Percentiles rank a stretch among this genome's conserved stretches.
phyloP scores from a whole-genome alignment of 2,329 filamentous ascomycete species.

The Fusarium sp. region DNA sequence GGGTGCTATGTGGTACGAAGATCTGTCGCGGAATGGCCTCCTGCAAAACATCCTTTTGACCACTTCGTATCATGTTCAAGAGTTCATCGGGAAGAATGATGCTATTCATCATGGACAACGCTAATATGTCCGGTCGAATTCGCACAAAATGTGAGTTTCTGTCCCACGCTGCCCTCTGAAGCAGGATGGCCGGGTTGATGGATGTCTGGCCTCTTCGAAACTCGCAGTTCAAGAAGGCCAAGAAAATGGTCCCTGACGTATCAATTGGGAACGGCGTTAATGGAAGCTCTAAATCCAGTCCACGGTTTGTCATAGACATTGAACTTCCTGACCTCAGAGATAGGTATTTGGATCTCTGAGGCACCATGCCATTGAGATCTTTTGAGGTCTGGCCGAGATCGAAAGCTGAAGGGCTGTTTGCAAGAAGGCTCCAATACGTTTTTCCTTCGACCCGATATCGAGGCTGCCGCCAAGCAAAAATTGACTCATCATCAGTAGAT shows the following conservation, averaged over 20 bases:
- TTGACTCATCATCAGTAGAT: constrained; percentile 43
- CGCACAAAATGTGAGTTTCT: constrained; percentile 42
- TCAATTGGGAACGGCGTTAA: constrained; percentile 43
- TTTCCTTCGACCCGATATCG: constrained; percentile 16
- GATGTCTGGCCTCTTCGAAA: constrained; percentile 37
- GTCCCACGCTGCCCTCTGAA: constrained; percentile 43
- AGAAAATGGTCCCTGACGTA: constrained; percentile 40
- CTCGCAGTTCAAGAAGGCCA: constrained; percentile 44
- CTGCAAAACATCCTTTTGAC: constrained; percentile 8
- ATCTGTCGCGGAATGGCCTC: constrained; percentile 35
- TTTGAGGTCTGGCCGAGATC: constrained; percentile 29
- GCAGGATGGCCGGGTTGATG: constrained; percentile 41
- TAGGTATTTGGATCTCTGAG: constrained; percentile 37
- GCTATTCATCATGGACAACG: constrained; percentile 41
- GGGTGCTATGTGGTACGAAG: constrained; percentile 36
- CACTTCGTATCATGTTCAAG: constrained; percentile 22
- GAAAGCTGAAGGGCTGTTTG: constrained; percentile 41
- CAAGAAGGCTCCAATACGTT: constrained; percentile 43
- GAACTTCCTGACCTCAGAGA: constrained; percentile 35
- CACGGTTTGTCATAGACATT: constrained; percentile 37
- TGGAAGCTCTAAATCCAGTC: constrained; percentile 40
- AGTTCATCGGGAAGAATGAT: constrained; percentile 40
- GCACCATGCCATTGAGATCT: constrained; percentile 29
- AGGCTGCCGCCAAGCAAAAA: constrained; percentile 42
- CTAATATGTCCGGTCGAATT: constrained; percentile 40